Evolutionary conservation across 2,329 filamentous ascomycete species (phyloP).

Genomic region (Pezicula rhizophila): DNA sequence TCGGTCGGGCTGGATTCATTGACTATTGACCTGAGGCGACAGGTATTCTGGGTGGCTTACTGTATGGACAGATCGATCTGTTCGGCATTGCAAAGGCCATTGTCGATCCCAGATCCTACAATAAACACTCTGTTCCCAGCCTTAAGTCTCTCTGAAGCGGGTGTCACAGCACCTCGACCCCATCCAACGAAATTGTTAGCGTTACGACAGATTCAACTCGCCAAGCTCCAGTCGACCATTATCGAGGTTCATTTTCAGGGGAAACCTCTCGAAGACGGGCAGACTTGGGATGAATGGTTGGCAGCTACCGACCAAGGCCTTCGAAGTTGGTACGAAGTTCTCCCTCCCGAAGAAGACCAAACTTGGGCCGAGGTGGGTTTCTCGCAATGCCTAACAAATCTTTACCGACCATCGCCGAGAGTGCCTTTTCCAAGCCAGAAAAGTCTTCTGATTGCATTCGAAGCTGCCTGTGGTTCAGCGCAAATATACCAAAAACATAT

Average conservation of each 20-base stretch:
- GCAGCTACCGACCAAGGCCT: not conserved
- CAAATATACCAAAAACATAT: not conserved
- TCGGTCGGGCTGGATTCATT: not conserved
- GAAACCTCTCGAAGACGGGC: not conserved
- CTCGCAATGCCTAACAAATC: not conserved
- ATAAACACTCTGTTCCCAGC: not conserved
- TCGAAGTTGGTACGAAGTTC: not conserved
- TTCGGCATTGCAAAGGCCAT: not conserved
- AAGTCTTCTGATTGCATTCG: not conserved
- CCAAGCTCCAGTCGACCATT: conserved; percentile 1
- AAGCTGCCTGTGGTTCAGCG: not conserved
- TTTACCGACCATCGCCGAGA: not conserved
- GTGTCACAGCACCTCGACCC: not conserved
- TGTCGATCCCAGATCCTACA: not conserved
- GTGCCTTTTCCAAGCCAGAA: not conserved
- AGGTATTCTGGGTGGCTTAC: not conserved
- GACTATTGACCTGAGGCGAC: not conserved
- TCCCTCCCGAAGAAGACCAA: no score
- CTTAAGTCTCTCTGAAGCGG: not conserved
- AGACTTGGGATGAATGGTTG: not conserved
- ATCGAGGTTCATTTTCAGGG: not conserved
- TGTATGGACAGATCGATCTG: not conserved
- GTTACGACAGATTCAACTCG: not conserved
- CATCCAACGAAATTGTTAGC: conserved; percentile 1
- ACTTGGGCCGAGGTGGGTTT: no score